phyloP scores from a whole-genome alignment of 305 asterid species.

The Fraxinus velutina region DNA sequence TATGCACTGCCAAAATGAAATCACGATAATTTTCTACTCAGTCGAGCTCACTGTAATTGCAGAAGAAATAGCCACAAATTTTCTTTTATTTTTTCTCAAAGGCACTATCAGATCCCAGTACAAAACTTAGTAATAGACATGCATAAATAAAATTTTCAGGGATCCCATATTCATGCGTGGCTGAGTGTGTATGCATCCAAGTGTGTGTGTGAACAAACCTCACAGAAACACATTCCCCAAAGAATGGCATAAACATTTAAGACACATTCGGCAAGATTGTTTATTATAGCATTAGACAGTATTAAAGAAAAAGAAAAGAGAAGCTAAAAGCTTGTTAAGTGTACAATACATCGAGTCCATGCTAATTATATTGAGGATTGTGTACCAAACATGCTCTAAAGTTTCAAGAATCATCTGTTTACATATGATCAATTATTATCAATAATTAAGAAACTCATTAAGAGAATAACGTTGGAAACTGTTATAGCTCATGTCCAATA shows the following conservation, averaged over 20 bases:
- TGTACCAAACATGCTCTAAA: not conserved
- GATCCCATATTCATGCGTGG: not conserved
- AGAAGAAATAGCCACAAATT: not conserved
- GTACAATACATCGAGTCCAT: not conserved
- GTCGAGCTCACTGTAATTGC: not conserved
- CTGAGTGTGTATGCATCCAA: not conserved
- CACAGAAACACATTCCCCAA: not conserved
- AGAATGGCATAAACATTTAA: not conserved
- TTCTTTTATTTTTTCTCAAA: not conserved
- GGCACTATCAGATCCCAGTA: not conserved
- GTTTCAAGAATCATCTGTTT: not conserved
- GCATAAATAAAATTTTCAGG: not conserved
- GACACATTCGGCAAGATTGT: not conserved
- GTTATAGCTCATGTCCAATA: not conserved
- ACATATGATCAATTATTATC: not conserved
- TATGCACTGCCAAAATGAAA: constrained; percentile 31
- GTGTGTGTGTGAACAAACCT: not conserved
- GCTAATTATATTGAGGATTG: not conserved
- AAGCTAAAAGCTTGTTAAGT: not conserved
- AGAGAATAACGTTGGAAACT: not conserved
- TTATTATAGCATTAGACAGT: not conserved
- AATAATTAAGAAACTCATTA: not conserved
- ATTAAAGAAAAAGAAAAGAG: not conserved
- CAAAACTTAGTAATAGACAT: not conserved
- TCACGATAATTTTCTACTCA: not conserved